Percentiles rank a stretch among this genome's conserved stretches.
These are phyloP conservation scores for Syzygium oleosum DNA, from an alignment of 345 rosid species.

Conservation along the genomic window DNA sequence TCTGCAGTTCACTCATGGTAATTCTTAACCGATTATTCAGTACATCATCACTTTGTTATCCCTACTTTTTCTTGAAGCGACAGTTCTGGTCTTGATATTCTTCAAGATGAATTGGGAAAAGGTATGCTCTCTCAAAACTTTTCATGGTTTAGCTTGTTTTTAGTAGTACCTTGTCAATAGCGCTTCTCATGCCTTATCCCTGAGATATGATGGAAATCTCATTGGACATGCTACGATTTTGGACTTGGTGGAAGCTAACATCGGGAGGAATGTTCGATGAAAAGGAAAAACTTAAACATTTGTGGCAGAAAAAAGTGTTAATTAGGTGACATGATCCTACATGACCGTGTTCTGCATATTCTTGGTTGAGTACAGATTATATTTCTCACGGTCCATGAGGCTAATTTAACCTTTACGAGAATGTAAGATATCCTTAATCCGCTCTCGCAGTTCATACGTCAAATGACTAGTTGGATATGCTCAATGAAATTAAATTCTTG, in stretches of 20 bases:
- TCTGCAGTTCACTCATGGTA: not conserved
- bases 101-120: slow-evolving; percentile 33
- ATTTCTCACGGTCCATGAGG: not conserved
- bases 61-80: slow-evolving; percentile 27
- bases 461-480: not conserved
- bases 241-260: not conserved
- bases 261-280: not conserved
- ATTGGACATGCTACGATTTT: not conserved
- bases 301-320: not conserved
- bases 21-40: slow-evolving; percentile 23
- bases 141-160: not conserved
- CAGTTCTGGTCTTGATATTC: slow-evolving; percentile 25
- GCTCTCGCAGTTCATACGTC: not conserved
- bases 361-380: not conserved
- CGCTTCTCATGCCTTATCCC: not conserved
- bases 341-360: not conserved
- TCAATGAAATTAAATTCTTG: not conserved
- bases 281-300: not conserved
- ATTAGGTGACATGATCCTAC: not conserved
- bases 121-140: slow-evolving; percentile 22
- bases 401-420: not conserved
- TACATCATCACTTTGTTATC: slow-evolving; percentile 25
- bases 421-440: not conserved
- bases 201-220: not conserved
- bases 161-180: not conserved